Conservation (phyloP, 805 yeast genomes). For the Wickerhamiella occidentalis region DNA sequence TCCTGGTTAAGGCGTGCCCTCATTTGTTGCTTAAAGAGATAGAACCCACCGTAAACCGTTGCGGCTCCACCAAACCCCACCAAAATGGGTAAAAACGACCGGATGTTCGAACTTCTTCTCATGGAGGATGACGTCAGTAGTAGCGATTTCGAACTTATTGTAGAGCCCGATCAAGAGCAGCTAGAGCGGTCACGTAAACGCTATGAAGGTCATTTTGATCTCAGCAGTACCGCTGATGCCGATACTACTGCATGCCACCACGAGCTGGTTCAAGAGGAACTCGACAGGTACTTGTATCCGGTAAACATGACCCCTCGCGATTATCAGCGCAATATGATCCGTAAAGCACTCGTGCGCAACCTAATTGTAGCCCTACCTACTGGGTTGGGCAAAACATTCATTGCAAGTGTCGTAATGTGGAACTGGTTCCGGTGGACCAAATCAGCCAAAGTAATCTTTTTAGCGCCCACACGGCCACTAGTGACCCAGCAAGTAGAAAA, state of each 20-base stretch:
- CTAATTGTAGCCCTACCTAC: conserved; percentile 87
- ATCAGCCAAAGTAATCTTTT: conserved; percentile 66
- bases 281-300: conserved; percentile 61
- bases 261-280: conserved; percentile 31
- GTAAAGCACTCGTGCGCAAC: conserved; percentile 58
- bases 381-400: conserved; percentile 93
- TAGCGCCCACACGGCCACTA: conserved; percentile 95
- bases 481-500: conserved; percentile 96
- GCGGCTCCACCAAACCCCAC: conserved; percentile 19
- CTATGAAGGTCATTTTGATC: not conserved
- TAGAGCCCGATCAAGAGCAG: not conserved
- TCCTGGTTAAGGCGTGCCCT: conserved; percentile 6
- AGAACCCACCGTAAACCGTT: conserved; percentile 16
- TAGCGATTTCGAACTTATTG: not conserved
- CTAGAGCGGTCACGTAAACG: not conserved
- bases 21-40: conserved; percentile 15
- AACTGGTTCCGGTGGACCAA: conserved; percentile 82
- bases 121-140: conserved; percentile 6
- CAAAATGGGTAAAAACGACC: conserved; percentile 9
- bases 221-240: not conserved
- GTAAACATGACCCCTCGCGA: conserved; percentile 73
- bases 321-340: conserved; percentile 74
- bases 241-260: conserved; percentile 26
- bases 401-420: conserved; percentile 87
- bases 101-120: conserved; percentile 5